These are phyloP conservation scores for Mrakia frigida DNA, from an alignment of 768 basidiomycete genomes.

Conservation along the genomic window DNA sequence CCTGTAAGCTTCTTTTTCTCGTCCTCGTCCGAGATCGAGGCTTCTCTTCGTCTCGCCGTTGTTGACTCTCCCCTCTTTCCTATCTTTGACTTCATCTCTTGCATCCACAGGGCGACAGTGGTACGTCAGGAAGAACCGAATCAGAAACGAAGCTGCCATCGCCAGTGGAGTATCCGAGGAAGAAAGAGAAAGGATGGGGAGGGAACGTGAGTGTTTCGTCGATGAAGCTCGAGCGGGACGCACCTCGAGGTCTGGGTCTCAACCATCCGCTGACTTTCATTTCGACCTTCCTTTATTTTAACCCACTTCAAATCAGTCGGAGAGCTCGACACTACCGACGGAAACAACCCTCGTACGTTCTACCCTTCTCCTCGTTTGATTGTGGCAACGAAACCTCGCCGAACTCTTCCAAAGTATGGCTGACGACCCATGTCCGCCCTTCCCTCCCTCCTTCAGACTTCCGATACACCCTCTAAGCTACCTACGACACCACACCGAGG, in stretches of 20 bases:
- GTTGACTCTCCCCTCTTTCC: background rate
- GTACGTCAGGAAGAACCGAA: background rate
- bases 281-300: background rate
- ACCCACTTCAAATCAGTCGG: background rate
- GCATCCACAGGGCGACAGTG: background rate
- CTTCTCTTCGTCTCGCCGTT: background rate
- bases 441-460: too few species aligned
- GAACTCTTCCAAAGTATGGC: too few species aligned
- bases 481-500: too few species aligned
- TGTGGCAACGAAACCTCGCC: too few species aligned
- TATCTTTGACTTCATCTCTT: background rate
- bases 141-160: background rate
- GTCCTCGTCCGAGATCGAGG: background rate
- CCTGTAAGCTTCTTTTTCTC: background rate
- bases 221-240: too few species aligned
- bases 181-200: background rate
- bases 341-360: background rate
- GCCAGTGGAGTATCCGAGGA: background rate
- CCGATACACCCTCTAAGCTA: too few species aligned
- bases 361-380: too few species aligned
- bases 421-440: too few species aligned
- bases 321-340: background rate
- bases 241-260: background rate
- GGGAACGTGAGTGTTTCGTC: background rate
- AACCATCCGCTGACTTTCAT: background rate